Conservation (phyloP, 129 eudicot species). For the Ambrosia artemisiifolia region DNA sequence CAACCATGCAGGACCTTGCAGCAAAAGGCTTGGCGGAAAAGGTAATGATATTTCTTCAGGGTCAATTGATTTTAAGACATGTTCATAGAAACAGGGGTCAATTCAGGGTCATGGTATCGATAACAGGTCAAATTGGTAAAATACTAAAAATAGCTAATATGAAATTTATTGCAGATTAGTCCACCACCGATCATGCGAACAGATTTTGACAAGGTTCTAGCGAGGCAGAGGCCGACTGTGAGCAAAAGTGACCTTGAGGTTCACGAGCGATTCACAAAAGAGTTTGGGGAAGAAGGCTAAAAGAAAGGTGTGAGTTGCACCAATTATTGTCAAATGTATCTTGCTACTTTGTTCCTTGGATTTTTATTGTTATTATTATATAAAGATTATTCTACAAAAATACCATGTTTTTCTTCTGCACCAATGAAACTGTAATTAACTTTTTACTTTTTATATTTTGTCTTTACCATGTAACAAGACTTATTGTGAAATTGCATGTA, state of each 20-base stretch:
- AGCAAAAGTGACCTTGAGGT: conserved; percentile 96
- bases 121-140: not conserved
- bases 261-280: conserved; percentile 91
- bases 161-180: conserved; percentile 48
- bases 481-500: not conserved
- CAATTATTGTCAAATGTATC: conserved; percentile 24
- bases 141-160: not conserved
- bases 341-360: conserved; percentile 14
- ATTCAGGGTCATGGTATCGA: no score
- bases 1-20: conserved; percentile 91
- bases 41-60: conserved; percentile 33
- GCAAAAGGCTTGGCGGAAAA: conserved; percentile 82
- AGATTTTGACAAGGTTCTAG: conserved; percentile 88
- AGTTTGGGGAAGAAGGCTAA: conserved; percentile 98
- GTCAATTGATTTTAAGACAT: no score
- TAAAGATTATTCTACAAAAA: conserved; percentile 26
- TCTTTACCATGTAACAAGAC: not conserved
- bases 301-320: conserved; percentile 16
- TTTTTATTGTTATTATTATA: not conserved
- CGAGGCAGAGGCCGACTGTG: conserved; percentile 92
- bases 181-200: conserved; percentile 88
- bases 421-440: conserved; percentile 28
- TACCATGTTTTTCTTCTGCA: conserved; percentile 13
- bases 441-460: not conserved
- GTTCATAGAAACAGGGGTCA: no score